A percentile compares a stretch with the other conserved stretches of the same genome.
These are phyloP conservation scores for Fusarium tupiense DNA, from an alignment of 2,329 filamentous ascomycete species.

Conservation along the genomic window DNA sequence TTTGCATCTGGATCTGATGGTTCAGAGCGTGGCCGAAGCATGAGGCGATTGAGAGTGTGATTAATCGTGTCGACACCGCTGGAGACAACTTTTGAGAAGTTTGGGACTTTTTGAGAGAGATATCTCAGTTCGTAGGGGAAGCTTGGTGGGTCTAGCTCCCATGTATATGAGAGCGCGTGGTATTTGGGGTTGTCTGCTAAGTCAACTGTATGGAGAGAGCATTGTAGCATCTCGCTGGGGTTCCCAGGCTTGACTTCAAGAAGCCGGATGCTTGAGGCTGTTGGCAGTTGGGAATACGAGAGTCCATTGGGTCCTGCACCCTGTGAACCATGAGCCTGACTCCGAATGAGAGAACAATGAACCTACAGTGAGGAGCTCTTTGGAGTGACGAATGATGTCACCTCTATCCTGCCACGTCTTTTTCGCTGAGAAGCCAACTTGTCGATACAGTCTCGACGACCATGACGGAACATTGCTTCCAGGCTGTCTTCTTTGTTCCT, in stretches of 20 bases:
- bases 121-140: background rate
- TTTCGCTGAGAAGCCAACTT: background rate
- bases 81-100: background rate
- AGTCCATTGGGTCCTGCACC: background rate
- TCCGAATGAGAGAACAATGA: rapidly evolving
- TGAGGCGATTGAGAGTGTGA: background rate
- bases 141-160: background rate
- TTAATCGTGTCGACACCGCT: background rate
- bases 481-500: background rate
- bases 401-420: background rate
- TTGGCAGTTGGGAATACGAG: background rate
- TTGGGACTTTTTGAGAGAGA: background rate
- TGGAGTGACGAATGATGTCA: background rate
- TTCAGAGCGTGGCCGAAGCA: background rate
- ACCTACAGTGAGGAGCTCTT: background rate
- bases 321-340: background rate
- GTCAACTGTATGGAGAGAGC: background rate
- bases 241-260: background rate
- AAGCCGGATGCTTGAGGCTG: background rate
- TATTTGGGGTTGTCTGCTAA: background rate
- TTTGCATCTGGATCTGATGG: background rate
- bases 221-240: background rate
- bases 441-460: background rate
- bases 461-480: background rate
- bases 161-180: background rate